Evolutionary conservation across 2,329 filamentous ascomycete genomes (phyloP).

Genomic region (Pseudopyrenochaeta lycopersici): DNA sequence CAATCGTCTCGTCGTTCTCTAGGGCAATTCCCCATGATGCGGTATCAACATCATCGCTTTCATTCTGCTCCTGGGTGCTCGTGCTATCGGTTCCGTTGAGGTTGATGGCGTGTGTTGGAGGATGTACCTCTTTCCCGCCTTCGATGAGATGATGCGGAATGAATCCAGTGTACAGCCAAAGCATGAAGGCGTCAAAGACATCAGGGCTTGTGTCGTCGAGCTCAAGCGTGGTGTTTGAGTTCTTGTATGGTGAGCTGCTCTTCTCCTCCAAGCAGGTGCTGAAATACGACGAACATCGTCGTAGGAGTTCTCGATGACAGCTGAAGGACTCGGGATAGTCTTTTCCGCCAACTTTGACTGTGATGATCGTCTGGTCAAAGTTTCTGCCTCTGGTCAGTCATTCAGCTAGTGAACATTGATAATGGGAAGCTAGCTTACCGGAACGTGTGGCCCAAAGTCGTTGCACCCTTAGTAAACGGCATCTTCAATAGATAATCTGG

Average conservation of each 20-base stretch:
- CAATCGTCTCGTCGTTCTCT: slow-evolving; percentile 38
- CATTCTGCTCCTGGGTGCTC: slow-evolving; percentile 22
- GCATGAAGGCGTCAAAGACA: slow-evolving; percentile 49
- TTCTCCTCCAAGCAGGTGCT: slow-evolving; percentile 41
- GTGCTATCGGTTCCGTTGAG: slow-evolving; percentile 26
- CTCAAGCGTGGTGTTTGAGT: slow-evolving; percentile 34
- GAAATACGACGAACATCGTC: slow-evolving; percentile 46
- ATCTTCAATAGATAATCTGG: slow-evolving; percentile 48
- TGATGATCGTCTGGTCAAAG: slow-evolving; percentile 49
- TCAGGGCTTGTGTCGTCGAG: slow-evolving; percentile 46
- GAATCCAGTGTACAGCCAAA: slow-evolving; percentile 49
- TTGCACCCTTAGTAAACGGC: slow-evolving; percentile 46
- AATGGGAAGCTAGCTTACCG: slow-evolving; percentile 24
- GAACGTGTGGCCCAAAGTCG: slow-evolving; percentile 47
- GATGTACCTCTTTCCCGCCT: slow-evolving; percentile 42
- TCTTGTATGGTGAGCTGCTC: slow-evolving; percentile 43
- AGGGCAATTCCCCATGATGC: slow-evolving; percentile 47
- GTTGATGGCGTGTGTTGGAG: slow-evolving; percentile 38
- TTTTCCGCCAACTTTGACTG: slow-evolving; percentile 43
- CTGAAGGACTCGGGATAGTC: slow-evolving; percentile 45
- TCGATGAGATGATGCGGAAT: slow-evolving; percentile 49
- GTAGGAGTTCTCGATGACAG: slow-evolving; percentile 44
- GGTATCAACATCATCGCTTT: slow-evolving; percentile 44
- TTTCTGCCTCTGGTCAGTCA: slow-evolving; percentile 37
- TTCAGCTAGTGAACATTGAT: background rate